These are phyloP conservation scores for Fusarium hainanense DNA, from an alignment of 2,329 filamentous ascomycete species.

Conservation along the genomic window DNA sequence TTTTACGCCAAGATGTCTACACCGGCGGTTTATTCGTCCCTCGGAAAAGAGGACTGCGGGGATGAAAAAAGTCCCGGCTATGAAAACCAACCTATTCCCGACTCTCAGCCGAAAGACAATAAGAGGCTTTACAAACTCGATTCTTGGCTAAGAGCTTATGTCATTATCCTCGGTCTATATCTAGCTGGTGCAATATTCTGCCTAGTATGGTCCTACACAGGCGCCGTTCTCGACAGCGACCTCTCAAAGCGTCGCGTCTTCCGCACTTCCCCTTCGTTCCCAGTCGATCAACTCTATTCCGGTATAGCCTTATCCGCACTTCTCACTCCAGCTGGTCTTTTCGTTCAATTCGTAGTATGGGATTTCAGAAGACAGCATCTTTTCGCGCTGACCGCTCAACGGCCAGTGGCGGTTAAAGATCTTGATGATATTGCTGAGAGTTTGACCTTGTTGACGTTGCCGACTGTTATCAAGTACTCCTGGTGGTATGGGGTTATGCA, in stretches of 20 bases:
- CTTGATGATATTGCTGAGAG: constrained; percentile 36
- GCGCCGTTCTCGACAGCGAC: constrained; percentile 27
- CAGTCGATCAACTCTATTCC: constrained; percentile 36
- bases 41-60: constrained; percentile 32
- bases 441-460: constrained; percentile 26
- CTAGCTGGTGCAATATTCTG: constrained; percentile 13
- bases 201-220: constrained; percentile 34
- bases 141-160: constrained; percentile 29
- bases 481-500: constrained; percentile 43
- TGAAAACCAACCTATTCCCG: neutral
- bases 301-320: constrained; percentile 32
- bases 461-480: constrained; percentile 31
- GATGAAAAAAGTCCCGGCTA: constrained; percentile 5
- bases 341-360: constrained; percentile 34
- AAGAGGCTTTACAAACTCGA: constrained; percentile 33
- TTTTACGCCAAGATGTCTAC: constrained; percentile 7
- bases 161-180: constrained; percentile 26
- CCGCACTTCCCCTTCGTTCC: constrained; percentile 10
- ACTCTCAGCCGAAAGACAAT: neutral
- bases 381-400: constrained; percentile 29
- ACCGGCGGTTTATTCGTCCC: constrained; percentile 27
- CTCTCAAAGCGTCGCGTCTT: constrained; percentile 39
- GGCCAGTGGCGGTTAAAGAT: constrained; percentile 24
- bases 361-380: constrained; percentile 38
- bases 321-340: constrained; percentile 16